These are phyloP conservation scores for Colletotrichum siamense DNA, from an alignment of 2,329 filamentous ascomycete genomes.

Conservation along the genomic window DNA sequence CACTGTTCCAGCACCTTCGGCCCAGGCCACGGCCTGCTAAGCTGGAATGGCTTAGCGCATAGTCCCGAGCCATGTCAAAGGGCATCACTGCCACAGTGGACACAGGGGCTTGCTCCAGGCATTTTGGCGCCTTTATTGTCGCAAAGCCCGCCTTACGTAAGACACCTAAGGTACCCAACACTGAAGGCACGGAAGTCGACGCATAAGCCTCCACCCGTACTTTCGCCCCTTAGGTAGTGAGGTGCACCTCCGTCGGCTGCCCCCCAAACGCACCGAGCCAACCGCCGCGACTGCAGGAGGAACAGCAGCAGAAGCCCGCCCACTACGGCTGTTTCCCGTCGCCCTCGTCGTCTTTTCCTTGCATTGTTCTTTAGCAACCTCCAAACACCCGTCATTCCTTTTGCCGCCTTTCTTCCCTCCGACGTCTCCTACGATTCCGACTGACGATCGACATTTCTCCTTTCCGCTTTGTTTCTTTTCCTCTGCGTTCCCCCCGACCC, in stretches of 20 bases:
- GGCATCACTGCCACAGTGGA: neutral
- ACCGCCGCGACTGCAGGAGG: neutral
- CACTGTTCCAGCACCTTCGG: conserved; percentile 8
- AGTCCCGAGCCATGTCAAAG: neutral
- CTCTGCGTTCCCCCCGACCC: neutral
- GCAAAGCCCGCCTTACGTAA: neutral
- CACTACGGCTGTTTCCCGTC: neutral
- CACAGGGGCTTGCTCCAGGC: neutral
- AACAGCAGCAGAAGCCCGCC: neutral
- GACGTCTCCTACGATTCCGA: conserved; percentile 2
- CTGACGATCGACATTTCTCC: conserved; percentile 9
- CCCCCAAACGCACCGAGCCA: neutral
- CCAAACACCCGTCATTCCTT: conserved; percentile 9
- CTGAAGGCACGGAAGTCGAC: neutral
- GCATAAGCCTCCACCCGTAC: neutral
- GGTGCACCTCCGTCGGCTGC: neutral
- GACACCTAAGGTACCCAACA: neutral
- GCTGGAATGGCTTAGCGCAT: neutral
- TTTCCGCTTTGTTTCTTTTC: conserved; percentile 17
- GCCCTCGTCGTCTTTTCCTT: neutral
- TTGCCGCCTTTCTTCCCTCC: neutral
- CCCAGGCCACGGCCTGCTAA: neutral
- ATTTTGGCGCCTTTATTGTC: neutral
- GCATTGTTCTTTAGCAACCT: conserved; percentile 7
- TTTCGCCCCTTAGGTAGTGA: neutral